Evolutionary conservation across 495 filamentous ascomycete genomes (phyloP).

Genomic region (Aspergillus cavernicola): DNA sequence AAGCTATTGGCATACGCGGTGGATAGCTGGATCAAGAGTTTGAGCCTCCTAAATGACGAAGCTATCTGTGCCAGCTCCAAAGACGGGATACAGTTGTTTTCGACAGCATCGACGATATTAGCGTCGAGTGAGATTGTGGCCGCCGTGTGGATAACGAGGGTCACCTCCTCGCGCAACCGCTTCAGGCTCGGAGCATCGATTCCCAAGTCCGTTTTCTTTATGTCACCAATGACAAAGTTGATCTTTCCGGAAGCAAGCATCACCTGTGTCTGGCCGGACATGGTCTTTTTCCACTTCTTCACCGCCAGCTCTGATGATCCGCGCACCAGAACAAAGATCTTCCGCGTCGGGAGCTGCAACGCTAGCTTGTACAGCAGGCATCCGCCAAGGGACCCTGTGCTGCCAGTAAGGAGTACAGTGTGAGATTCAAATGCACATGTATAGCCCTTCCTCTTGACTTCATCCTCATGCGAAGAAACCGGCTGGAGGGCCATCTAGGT

Average conservation of each 20-base stretch:
- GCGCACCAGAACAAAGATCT: conserved; percentile 32
- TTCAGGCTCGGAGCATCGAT: conserved; percentile 20
- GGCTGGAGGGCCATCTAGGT: conserved; percentile 14
- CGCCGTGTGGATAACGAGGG: conserved; percentile 36
- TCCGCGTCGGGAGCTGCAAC: conserved; percentile 32
- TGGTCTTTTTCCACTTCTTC: conserved; percentile 29
- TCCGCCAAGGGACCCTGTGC: conserved; percentile 36
- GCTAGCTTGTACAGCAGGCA: conserved; percentile 38
- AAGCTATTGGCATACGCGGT: conserved; percentile 38
- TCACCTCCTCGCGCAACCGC: conserved; percentile 26
- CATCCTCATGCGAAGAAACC: conserved; percentile 18
- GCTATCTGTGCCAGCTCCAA: conserved; percentile 32
- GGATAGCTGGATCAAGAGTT: conserved; percentile 34
- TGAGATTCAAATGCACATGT: conserved; percentile 25
- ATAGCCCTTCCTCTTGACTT: conserved; percentile 28
- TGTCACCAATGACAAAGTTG: conserved; percentile 34
- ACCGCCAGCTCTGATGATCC: conserved; percentile 25
- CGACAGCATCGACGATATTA: conserved; percentile 28
- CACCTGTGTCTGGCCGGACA: conserved; percentile 30
- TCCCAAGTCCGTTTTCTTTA: conserved; percentile 25
- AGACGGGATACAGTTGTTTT: conserved; percentile 36
- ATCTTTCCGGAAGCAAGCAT: conserved; percentile 29
- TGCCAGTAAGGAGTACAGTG: conserved; percentile 35
- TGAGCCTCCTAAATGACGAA: conserved; percentile 28
- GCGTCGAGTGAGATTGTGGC: conserved; percentile 35